Conservation (phyloP, 768 basidiomycete genomes). For the Podaxis rugospora region DNA sequence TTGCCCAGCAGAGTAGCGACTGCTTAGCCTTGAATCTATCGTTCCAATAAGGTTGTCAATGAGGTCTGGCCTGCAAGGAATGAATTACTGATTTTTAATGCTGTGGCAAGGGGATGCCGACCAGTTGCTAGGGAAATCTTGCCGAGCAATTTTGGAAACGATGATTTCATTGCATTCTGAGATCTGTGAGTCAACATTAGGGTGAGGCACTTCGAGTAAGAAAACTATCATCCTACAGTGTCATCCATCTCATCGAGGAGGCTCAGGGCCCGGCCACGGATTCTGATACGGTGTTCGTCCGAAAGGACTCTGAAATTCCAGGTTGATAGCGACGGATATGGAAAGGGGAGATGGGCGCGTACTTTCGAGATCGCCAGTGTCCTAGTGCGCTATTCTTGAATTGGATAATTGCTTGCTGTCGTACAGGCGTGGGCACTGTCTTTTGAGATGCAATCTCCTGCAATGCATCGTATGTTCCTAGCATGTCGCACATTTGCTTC, state of each 20-base stretch:
- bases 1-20: conserved; percentile 38
- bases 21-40: conserved; percentile 51
- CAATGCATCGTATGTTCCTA: conserved; percentile 68
- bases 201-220: neutral
- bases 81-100: conserved; percentile 1
- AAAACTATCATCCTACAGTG: conserved; percentile 40
- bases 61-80: conserved; percentile 50
- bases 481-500: conserved; percentile 61
- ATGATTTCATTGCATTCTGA: conserved; percentile 74
- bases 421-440: conserved; percentile 56
- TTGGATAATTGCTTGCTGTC: conserved; percentile 82
- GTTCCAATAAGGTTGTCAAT: conserved; percentile 48
- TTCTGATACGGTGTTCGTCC: conserved; percentile 61
- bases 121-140: conserved; percentile 76
- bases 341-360: conserved; percentile 16
- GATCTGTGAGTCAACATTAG: conserved; percentile 43
- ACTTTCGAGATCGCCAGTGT: conserved; percentile 83
- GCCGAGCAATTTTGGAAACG: conserved; percentile 70
- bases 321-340: conserved; percentile 3
- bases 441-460: conserved; percentile 67
- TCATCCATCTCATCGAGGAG: conserved; percentile 79
- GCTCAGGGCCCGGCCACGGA: conserved; percentile 57
- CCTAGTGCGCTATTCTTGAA: conserved; percentile 76
- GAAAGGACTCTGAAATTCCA: conserved; percentile 50
- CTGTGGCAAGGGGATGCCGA: conserved; percentile 23